Base-by-base conservation (phyloP, 225 moss, liverwort and hornwort genomes). In the Straminergon stramineum region DNA sequence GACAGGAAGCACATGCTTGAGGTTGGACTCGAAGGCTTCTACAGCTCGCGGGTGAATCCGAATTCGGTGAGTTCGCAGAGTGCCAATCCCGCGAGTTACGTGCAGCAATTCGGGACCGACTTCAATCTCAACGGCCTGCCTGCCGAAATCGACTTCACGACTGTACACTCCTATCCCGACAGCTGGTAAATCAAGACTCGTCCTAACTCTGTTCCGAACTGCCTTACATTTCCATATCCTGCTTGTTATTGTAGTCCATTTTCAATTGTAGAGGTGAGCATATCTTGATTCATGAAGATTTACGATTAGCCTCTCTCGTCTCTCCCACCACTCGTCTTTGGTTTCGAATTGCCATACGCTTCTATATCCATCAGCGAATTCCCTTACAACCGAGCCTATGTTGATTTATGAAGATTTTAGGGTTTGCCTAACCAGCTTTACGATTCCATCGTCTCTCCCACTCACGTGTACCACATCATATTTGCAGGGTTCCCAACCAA, bases 161-260 rank as follows among this genome's bases (percentile, higher is more conserved):
- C 95, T 48, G 96, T 96, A 48, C 96, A 96, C 76, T 91, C 96
- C 15, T 96, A 96, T 83, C 95, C 96, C 15, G 96, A 96, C 73
- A 87, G 91, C 76, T 96, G 96, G 96, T 96, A 89, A 74, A 22
- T 7, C 45, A 90, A 26, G 17, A 11, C 66, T 62, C 48, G 8
- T 74, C 65, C 31, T 83, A 69, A 45, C 30, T 67, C 82, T 66
- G 12, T 51, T 34, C 15, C n/a, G 39, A 13, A 43, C 19, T 63
- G 62, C 43, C 60, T 57, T 15, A 48, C 45, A 41, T 16, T 43
- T 65, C 63, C 85, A 85, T 41, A 11, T 16, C 41, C 53, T 69
- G 37, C 63, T 84, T 6, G 18, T 57, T 39, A 58, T 28, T 41
- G 24, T 17, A 6, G 64, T 65, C 34, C 43, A 48, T 58, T 18